phyloP scores from a whole-genome alignment of 2,329 filamentous ascomycete species.

The Pezicula carpinea region DNA sequence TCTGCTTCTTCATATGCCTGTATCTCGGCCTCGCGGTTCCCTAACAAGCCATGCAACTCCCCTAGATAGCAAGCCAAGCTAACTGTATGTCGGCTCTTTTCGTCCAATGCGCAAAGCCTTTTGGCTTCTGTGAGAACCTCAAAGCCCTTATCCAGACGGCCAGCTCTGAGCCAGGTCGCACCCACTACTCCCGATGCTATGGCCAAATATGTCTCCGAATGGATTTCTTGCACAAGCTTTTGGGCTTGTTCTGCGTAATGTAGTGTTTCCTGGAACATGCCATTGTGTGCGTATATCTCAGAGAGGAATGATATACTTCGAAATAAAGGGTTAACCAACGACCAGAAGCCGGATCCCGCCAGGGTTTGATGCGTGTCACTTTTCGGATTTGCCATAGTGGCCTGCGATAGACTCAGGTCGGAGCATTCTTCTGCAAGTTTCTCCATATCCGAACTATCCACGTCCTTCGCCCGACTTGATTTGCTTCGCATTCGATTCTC shows the following conservation, averaged over 20 bases:
- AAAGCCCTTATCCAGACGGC: constrained; percentile 53
- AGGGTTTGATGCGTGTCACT: constrained; percentile 22
- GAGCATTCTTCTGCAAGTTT: constrained; percentile 27
- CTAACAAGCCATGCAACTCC: constrained; percentile 45
- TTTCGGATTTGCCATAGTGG: constrained; percentile 38
- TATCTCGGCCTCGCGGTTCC: constrained; percentile 42
- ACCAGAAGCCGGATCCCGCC: constrained; percentile 72
- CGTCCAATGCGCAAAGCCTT: constrained; percentile 42
- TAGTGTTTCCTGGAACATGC: constrained; percentile 81
- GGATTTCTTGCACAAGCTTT: constrained; percentile 54
- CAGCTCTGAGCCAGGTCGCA: constrained; percentile 51
- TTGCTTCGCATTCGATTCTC: constrained; percentile 21
- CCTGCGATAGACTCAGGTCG: constrained; percentile 28
- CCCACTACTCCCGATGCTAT: constrained; percentile 52
- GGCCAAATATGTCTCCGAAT: constrained; percentile 38
- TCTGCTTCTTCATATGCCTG: constrained; percentile 44
- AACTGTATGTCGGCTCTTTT: constrained; percentile 40
- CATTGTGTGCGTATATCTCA: constrained; percentile 74
- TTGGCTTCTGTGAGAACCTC: constrained; percentile 50
- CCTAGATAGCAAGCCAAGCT: constrained; percentile 51
- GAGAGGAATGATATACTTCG: constrained; percentile 70
- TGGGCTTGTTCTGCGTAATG: constrained; percentile 84
- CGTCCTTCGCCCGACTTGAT: neutral
- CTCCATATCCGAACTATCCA: constrained; percentile 18
- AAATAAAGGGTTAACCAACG: constrained; percentile 68